These are phyloP conservation scores for Petunia axillaris DNA, from an alignment of 257 asterid species.

Conservation along the genomic window DNA sequence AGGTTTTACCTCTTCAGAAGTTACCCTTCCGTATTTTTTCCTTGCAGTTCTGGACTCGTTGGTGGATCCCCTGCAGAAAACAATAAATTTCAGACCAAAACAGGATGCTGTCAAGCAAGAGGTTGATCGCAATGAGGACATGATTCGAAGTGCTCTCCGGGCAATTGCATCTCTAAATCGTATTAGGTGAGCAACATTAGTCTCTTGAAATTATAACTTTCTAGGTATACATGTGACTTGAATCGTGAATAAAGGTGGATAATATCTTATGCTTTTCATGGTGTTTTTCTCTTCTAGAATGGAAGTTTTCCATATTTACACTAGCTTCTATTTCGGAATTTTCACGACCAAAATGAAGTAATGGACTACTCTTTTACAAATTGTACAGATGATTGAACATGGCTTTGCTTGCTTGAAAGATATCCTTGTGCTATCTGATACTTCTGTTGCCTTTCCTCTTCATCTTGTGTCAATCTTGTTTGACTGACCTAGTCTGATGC, in stretches of 20 bases:
- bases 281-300: slow-evolving; percentile 20
- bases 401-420: not conserved
- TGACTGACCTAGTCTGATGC: not conserved
- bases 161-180: slow-evolving; percentile 91
- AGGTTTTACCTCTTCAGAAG: not conserved
- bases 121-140: slow-evolving; percentile 97
- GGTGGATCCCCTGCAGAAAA: slow-evolving; percentile 94
- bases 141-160: slow-evolving; percentile 96
- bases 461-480: not conserved
- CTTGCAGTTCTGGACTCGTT: slow-evolving; percentile 85
- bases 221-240: not conserved
- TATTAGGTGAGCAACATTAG: slow-evolving; percentile 59
- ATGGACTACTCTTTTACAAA: not conserved
- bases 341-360: slow-evolving; percentile 5
- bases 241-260: not conserved
- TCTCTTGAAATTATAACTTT: not conserved
- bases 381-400: not conserved
- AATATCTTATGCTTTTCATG: not conserved
- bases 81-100: slow-evolving; percentile 84
- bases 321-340: not conserved
- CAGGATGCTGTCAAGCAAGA: slow-evolving; percentile 99
- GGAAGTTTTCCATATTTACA: not conserved
- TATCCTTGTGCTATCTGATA: slow-evolving; percentile 16
- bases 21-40: slow-evolving; percentile 28
- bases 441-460: slow-evolving; percentile 11